Base-by-base conservation (phyloP, 176 grass and related monocot species). In the Tuctoria greenei region DNA sequence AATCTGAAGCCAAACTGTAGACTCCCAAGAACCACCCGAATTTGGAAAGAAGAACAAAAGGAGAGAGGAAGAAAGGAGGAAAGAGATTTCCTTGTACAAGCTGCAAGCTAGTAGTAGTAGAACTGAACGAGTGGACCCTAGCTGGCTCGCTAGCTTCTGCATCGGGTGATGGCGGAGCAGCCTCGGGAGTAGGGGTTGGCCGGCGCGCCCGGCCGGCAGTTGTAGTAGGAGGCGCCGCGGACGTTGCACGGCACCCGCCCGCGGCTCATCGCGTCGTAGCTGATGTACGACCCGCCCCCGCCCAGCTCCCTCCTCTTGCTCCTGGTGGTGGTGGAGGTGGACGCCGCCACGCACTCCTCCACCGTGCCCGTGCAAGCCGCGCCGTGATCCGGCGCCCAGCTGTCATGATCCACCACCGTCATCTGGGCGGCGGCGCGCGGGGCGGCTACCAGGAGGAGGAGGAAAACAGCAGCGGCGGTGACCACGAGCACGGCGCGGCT, bases 141-240 rank as follows among this genome's bases (percentile, higher is more conserved):
- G 10, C 10, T 4, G 45, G 15, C 3, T 18, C 47, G 71, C 61
- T 80, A 90, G 70, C 75, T 44, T 67, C 90, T 73, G 76, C 90
- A 93, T 39, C 34, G 66, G 76, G 84, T 82, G 78, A 93, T 90
- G 62, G 67, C 17, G 23, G 83, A 84, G 83, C 87, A 93, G 16
- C 90, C 90, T 1, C 90, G 84, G 17, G 75, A 78, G 75, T 93
- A 93, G 4, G 87, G 90, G 83, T 93, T 90, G 28, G 83, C 83
- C 27, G 43, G 14, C 18, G 61, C 90, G 25, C 86, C 86, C 3
- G 90, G 80, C 0, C 28, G 76, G 67, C 90, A 93, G 75, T 93
- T 89, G 83, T 89, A 89, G 76, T 93, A 93, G 8, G 90, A 75
- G 60, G 67, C 67, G 38, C 82, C 82, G 46, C 75, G 82, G 74